Evolutionary conservation across 2,329 filamentous ascomycete genomes (phyloP).

Genomic region (Ophiostoma piceae): DNA sequence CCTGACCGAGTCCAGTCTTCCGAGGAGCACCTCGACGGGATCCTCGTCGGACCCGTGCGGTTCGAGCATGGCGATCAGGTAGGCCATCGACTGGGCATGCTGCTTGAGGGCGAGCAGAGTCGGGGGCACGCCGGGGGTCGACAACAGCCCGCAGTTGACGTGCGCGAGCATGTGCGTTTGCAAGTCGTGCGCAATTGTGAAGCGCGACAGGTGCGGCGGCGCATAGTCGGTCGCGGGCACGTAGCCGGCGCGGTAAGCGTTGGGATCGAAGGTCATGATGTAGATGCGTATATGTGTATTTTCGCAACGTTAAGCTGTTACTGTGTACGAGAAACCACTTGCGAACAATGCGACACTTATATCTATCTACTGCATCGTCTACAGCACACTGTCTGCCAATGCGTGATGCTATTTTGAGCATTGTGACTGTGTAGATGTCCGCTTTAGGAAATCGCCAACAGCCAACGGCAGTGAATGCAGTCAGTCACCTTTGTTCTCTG

Average conservation of each 20-base stretch:
- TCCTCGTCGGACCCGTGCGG: constrained; percentile 30
- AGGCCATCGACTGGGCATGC: constrained; percentile 53
- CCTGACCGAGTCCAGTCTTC: not conserved
- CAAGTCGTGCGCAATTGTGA: constrained; percentile 35
- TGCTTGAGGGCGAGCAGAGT: constrained; percentile 55
- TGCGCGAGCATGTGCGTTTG: constrained; percentile 39
- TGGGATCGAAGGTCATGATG: constrained; percentile 21
- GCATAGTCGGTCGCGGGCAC: constrained; percentile 39
- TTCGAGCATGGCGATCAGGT: constrained; percentile 47
- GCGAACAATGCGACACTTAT: not conserved
- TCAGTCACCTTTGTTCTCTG: not conserved
- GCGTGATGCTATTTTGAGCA: not conserved
- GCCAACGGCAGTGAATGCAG: constrained; percentile 4
- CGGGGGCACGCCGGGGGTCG: constrained; percentile 46
- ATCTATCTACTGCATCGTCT: not conserved
- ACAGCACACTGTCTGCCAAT: not conserved
- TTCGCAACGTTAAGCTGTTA: not conserved
- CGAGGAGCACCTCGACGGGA: constrained; percentile 18
- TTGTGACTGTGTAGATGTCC: not conserved
- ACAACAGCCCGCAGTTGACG: constrained; percentile 55
- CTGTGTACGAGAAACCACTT: not conserved
- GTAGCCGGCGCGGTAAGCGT: constrained; percentile 26
- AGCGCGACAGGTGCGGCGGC: constrained; percentile 39
- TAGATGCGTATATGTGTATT: not conserved
- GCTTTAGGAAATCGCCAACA: not conserved